Evolutionary conservation across 106 monocot species (phyloP), one percentile per base, ranked within the genome.

Genomic region (Dendrobium chrysotoxum): DNA sequence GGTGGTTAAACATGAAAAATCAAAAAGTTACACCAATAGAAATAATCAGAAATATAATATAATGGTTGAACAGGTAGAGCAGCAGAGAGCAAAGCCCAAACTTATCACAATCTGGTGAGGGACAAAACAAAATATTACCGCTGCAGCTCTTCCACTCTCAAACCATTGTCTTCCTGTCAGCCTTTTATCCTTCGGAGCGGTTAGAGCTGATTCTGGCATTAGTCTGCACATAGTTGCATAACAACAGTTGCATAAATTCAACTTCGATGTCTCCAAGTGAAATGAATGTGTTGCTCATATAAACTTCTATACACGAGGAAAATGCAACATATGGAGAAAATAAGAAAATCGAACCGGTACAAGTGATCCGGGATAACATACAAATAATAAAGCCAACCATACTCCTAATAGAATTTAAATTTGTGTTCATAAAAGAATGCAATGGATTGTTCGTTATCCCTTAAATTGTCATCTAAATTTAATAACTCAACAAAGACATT

Each of bases 141-240:
- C 67, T 68, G 92, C 18, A 82, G 92, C 89, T 84, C 92, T 89
- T 87, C 94, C 94, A 57, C 89, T 92, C 85, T 98, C 94, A 88
- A 92, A 98, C 91, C 92, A 94, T 76, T 91, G 92, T 76, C 95
- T 88, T 76, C 94, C 95, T 11, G 89, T 42, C 61, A 95, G 88
- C 73, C 83, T 92, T 85, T 91, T 98, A 72, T 98, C 95, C 79
- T 92, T 98, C 8, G 98, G 81, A 4, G 84, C 87, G n/a, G 85
- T 81, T 70, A 94, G 90, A 41, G 94, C 97, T 39, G 98, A 92
- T 26, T 95, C 98, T 75, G 98, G 98, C 89, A 98, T 95, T 84
- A 98, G 81, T 88, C 98, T 98, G 85, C 72, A 50, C 23, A 76
- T 26, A 47, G 76, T 46, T 47, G 23, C 25, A 73, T 70, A 25